Evolutionary conservation across 495 filamentous ascomycete species (phyloP).

Genomic region (Saxispiralis lemnorum): DNA sequence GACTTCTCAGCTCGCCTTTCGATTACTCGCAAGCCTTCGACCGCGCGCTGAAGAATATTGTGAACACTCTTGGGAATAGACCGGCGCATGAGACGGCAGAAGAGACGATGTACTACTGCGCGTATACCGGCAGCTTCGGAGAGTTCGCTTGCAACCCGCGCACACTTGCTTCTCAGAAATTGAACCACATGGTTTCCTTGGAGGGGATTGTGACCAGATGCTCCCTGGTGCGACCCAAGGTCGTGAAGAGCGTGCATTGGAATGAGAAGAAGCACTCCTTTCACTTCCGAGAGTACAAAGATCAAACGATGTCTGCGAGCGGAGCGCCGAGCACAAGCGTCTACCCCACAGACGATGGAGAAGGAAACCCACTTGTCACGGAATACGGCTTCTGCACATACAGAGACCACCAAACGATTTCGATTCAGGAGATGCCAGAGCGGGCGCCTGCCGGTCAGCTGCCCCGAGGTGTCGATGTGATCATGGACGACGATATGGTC

Average conservation of each 20-base stretch:
- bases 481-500: conserved; percentile 91
- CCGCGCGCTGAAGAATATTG: conserved; percentile 68
- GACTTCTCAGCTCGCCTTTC: conserved; percentile 68
- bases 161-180: conserved; percentile 67
- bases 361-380: conserved; percentile 63
- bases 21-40: conserved; percentile 79
- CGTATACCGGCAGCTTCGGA: conserved; percentile 86
- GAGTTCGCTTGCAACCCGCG: conserved; percentile 88
- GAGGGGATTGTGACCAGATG: conserved; percentile 96
- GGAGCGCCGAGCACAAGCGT: conserved; percentile 72
- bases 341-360: conserved; percentile 87
- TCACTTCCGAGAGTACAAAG: conserved; percentile 67
- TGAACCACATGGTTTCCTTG: conserved; percentile 92
- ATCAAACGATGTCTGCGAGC: conserved; percentile 91
- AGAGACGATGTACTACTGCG: conserved; percentile 75
- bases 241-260: conserved; percentile 94
- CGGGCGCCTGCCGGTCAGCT: conserved; percentile 89
- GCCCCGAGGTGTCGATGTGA: conserved; percentile 91
- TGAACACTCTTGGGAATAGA: conserved; percentile 55
- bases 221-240: conserved; percentile 85
- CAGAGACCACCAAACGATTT: conserved; percentile 92
- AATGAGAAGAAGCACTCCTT: conserved; percentile 72
- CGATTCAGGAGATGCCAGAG: conserved; percentile 99
- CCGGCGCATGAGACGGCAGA: conserved; percentile 40
- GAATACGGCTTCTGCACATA: conserved; percentile 94